These are phyloP conservation scores for Poronia punctata DNA, from an alignment of 495 filamentous ascomycete genomes.

Conservation along the genomic window DNA sequence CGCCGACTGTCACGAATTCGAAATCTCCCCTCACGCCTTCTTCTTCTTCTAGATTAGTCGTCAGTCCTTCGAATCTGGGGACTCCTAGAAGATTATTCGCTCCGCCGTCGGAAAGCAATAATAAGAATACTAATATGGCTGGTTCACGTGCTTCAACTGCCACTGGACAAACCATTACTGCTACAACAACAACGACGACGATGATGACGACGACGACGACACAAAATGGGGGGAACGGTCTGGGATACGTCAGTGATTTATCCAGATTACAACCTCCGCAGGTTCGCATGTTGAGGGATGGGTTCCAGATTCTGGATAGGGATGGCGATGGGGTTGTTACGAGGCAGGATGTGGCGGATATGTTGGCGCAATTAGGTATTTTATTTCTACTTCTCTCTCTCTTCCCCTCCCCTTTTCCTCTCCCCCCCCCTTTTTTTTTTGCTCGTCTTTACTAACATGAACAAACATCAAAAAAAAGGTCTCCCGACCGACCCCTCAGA, in stretches of 20 bases:
- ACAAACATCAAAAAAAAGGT: slow-evolving; percentile 1
- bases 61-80: too few relatives aligned
- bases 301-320: slow-evolving; percentile 79
- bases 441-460: neutral
- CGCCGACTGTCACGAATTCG: slow-evolving; percentile 26
- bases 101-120: too few relatives aligned
- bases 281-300: slow-evolving; percentile 70
- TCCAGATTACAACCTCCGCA: slow-evolving; percentile 59
- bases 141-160: too few relatives aligned
- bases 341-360: slow-evolving; percentile 71
- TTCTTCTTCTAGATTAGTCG: slow-evolving; percentile 38
- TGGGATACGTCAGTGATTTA: slow-evolving; percentile 46
- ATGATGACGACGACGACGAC: slow-evolving; percentile 15
- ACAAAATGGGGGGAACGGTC: slow-evolving; percentile 19
- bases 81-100: too few relatives aligned
- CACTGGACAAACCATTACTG: too few relatives aligned
- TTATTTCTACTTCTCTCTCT: neutral
- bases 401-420: neutral
- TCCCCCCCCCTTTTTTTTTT: neutral
- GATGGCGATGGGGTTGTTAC: slow-evolving; percentile 70
- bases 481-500: slow-evolving; percentile 52
- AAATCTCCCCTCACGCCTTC: slow-evolving; percentile 14
- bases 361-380: slow-evolving; percentile 68
- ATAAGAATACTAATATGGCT: too few relatives aligned
- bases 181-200: slow-evolving; percentile 19